phyloP scores from a whole-genome alignment of 345 rosid genomes.

The Moricandia moricandioides region DNA sequence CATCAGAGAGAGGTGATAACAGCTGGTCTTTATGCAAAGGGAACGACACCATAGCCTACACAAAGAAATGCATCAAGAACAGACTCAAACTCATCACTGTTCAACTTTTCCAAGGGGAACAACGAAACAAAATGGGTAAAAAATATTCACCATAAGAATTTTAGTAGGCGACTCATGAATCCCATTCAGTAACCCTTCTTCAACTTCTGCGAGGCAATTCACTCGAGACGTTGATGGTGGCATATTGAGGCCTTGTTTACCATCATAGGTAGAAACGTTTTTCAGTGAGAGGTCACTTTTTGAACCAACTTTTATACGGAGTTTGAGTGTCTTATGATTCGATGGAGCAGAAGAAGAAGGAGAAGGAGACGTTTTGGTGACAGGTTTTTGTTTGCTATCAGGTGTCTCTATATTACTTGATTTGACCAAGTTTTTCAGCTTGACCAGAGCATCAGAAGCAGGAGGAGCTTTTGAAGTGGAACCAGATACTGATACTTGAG shows the following conservation, averaged over 20 bases:
- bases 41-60: conserved; percentile 82
- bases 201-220: conserved; percentile 70
- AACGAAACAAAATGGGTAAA: conserved; percentile 17
- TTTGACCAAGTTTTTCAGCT: conserved; percentile 9
- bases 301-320: conserved; percentile 80
- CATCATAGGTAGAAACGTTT: conserved; percentile 57
- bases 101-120: background rate
- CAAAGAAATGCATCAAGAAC: conserved; percentile 24
- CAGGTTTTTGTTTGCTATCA: conserved; percentile 36
- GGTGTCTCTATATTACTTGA: conserved; percentile 23
- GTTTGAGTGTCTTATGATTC: conserved; percentile 62
- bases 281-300: conserved; percentile 64
- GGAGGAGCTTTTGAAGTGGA: conserved; percentile 44
- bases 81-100: conserved; percentile 26
- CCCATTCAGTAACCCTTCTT: conserved; percentile 52
- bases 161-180: conserved; percentile 65
- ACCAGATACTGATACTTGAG: conserved; percentile 39
- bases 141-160: conserved; percentile 62
- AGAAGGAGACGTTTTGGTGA: conserved; percentile 24
- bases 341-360: conserved; percentile 41
- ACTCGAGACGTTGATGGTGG: conserved; percentile 73
- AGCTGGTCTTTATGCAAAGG: conserved; percentile 51
- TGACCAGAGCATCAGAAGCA: conserved; percentile 32
- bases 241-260: conserved; percentile 76
- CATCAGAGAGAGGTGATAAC: conserved; percentile 81